These are phyloP conservation scores for Aureoboletus auriporus DNA, from an alignment of 768 basidiomycete genomes.

Conservation along the genomic window DNA sequence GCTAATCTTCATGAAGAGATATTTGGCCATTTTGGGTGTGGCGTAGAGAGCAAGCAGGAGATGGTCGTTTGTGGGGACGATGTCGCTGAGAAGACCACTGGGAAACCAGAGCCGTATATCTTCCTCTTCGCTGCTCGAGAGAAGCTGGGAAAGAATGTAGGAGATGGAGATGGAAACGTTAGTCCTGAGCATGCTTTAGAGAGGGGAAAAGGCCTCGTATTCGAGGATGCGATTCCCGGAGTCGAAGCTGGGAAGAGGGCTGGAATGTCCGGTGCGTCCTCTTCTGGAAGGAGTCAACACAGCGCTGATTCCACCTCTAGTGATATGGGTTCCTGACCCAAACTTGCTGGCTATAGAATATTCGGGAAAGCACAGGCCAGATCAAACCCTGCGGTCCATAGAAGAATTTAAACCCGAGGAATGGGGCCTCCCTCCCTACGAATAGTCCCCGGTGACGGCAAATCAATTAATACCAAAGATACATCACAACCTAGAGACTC, in stretches of 20 bases:
- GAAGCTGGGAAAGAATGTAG: conserved; percentile 54
- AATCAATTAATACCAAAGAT: neutral
- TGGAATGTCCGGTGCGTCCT: conserved; percentile 72
- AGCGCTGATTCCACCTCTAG: conserved; percentile 34
- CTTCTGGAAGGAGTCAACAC: neutral
- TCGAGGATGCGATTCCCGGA: conserved; percentile 79
- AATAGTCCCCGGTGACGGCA: conserved; percentile 6
- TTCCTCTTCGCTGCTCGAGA: conserved; percentile 70
- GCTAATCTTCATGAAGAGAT: conserved; percentile 48
- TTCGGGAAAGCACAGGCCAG: conserved; percentile 47
- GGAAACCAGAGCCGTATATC: conserved; percentile 83
- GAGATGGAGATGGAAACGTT: conserved; percentile 35
- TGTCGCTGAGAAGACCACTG: conserved; percentile 45
- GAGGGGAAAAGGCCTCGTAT: conserved; percentile 65
- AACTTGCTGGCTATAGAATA: conserved; percentile 55
- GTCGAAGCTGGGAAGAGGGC: conserved; percentile 79
- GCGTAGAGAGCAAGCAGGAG: conserved; percentile 26
- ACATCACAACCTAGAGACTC: neutral
- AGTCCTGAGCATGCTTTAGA: conserved; percentile 39
- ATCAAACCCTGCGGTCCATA: conserved; percentile 57
- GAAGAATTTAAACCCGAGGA: conserved; percentile 75
- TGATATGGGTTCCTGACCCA: conserved; percentile 82
- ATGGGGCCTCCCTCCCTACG: conserved; percentile 79
- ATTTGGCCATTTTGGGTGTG: conserved; percentile 42
- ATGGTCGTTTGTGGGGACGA: conserved; percentile 75